Base-by-base conservation (phyloP, 1,139 yeast species). In the Tardiomyces digboiensis region DNA sequence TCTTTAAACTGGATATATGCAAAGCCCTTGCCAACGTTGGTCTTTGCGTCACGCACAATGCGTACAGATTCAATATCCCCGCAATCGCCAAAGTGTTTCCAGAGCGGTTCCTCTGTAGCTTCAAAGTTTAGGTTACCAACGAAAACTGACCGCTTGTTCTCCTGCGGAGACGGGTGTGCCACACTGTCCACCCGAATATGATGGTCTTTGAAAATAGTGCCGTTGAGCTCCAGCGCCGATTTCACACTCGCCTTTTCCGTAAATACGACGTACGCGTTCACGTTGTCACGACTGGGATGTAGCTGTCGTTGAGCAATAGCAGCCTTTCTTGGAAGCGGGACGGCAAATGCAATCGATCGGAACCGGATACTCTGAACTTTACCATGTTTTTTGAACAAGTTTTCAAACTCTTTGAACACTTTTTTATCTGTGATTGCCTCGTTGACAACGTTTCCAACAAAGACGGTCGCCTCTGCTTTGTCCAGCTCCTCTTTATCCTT, bases 21-120 rank as follows among this genome's bases (percentile, higher is more conserved):
- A 68, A 93, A 89, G 3, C 99, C 99, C 66, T 91, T 93, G 53
- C 98, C 99, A 50, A 91, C 71, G 57, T 93, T 91, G 22, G 97
- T 91, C 65, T 86, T 86, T 18, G 95, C 68, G 62, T 93, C 98
- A 59, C 99, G 79, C 29, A 93, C 77, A 44, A 93, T 74, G 61
- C 99, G 77, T 21, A 89, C 97, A 50, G 86, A 82, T 61, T 88
- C 96, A 44, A 93, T 82, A 38, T 76, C 76, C 40, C 87, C 88
- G 52, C 82, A 72, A 2, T 61, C 53, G 53, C 72, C 74, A 65
- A 93, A 93, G 62, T 83, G 87, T 47, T 71, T 74, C 95, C 97
- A 93, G 43, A 91, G 70, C 29, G 78, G 74, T 61, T 91, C 98
- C 64, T 91, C 99, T 48, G 76, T 75, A 61, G 86, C 95, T 62